Percentiles rank a stretch among this genome's conserved stretches.
Conservation (phyloP, 2,329 filamentous ascomycete species). For the Geosmithia putterillii region DNA sequence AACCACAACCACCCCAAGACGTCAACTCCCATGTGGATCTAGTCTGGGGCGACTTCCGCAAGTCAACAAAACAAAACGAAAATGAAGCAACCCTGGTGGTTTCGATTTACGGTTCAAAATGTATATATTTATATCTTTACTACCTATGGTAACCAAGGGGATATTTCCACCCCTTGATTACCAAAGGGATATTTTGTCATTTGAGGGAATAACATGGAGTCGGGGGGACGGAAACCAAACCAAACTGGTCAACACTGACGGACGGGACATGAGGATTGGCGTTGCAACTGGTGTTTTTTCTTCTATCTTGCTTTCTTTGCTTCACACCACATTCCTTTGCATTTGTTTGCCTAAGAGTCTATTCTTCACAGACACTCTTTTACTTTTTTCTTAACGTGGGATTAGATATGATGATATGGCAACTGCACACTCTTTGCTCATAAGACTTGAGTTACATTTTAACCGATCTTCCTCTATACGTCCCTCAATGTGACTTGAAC, state of each 20-base stretch:
- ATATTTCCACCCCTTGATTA: not conserved
- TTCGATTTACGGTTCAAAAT: not conserved
- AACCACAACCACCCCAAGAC: not conserved
- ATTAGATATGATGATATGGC: too few species aligned
- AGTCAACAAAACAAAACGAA: not conserved
- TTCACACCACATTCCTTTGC: too few species aligned
- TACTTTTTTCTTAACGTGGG: too few species aligned
- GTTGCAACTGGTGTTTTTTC: not conserved
- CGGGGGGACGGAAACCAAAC: not conserved
- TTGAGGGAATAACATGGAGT: not conserved
- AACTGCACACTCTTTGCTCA: too few species aligned
- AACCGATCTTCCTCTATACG: too few species aligned
- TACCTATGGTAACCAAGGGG: not conserved
- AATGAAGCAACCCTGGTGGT: not conserved
- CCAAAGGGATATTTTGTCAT: not conserved
- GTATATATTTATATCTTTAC: conserved; percentile 2
- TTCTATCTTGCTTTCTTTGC: not conserved
- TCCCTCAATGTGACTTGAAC: too few species aligned
- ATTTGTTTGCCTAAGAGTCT: too few species aligned
- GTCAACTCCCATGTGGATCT: conserved; percentile 3
- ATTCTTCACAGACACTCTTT: too few species aligned
- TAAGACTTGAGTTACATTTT: too few species aligned
- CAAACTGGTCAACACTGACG: not conserved
- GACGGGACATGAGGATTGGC: not conserved
- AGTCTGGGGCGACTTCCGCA: too few species aligned